A percentile compares a stretch with the other conserved stretches of the same genome.
Conservation (phyloP, 164 flowering plant species). For the Nelumbo lutea region DNA sequence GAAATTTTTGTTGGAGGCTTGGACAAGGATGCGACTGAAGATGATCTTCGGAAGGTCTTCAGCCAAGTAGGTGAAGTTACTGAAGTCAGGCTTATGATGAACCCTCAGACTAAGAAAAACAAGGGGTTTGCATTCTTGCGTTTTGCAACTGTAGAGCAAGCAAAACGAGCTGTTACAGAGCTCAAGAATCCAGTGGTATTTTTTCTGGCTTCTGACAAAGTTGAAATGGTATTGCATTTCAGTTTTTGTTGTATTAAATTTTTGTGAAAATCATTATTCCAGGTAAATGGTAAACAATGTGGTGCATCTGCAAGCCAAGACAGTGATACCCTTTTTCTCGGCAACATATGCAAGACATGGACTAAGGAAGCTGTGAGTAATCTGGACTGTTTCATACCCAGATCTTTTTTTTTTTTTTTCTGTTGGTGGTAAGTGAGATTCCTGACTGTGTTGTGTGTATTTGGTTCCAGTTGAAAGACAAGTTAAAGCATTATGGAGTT, state of each 20-base stretch:
- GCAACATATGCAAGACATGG: constrained; percentile 97
- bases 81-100: constrained; percentile 93
- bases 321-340: constrained; percentile 90
- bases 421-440: neutral
- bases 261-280: constrained; percentile 25
- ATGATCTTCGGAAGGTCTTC: constrained; percentile 76
- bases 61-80: constrained; percentile 70
- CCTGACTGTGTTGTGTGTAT: constrained; percentile 17
- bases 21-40: constrained; percentile 90
- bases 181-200: constrained; percentile 82
- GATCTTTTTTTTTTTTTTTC: constrained; percentile 4
- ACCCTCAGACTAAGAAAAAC: constrained; percentile 87
- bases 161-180: constrained; percentile 74
- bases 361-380: constrained; percentile 88
- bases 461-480: constrained; percentile 71
- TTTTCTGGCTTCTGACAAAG: constrained; percentile 14
- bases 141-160: constrained; percentile 90
- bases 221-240: constrained; percentile 6
- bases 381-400: constrained; percentile 8
- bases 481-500: constrained; percentile 74
- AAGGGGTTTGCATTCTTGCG: constrained; percentile 98
- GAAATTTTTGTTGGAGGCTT: constrained; percentile 95
- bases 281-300: constrained; percentile 92
- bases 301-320: constrained; percentile 97
- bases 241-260: neutral